phyloP scores from a whole-genome alignment of 495 filamentous ascomycete species.

The Penicillium coprophilum region DNA sequence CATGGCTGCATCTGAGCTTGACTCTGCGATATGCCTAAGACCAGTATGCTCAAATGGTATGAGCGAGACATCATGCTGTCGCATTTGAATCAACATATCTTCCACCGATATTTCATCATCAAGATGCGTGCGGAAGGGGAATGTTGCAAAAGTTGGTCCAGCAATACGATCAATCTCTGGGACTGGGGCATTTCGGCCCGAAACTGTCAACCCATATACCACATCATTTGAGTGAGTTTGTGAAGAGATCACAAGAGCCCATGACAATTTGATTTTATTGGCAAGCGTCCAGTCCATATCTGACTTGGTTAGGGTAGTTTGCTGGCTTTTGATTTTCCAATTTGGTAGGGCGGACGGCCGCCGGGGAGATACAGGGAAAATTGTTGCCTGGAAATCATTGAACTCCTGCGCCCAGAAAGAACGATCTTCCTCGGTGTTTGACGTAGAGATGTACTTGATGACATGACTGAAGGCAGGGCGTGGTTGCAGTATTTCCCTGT shows the following conservation, averaged over 20 bases:
- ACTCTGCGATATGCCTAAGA: background rate
- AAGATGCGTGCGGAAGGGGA: background rate
- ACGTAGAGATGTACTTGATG: background rate
- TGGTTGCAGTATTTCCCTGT: background rate
- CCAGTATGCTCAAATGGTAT: conserved; percentile 4
- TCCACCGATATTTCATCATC: background rate
- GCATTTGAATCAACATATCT: background rate
- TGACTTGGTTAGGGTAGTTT: background rate
- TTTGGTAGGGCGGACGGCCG: background rate
- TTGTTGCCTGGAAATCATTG: background rate
- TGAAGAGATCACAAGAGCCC: background rate
- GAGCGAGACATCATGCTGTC: background rate
- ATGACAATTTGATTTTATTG: background rate
- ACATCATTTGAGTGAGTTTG: background rate
- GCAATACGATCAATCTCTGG: background rate
- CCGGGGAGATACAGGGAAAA: background rate
- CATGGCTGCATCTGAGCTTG: background rate
- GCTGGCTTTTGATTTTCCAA: background rate
- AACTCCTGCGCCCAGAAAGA: background rate
- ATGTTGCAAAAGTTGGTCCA: background rate
- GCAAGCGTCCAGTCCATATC: background rate
- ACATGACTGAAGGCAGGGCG: background rate
- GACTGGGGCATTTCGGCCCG: background rate
- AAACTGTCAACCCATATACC: background rate
- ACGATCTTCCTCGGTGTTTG: background rate